These are phyloP conservation scores for Areca catechu DNA, from an alignment of 176 grass and related monocot genomes.

Conservation along the genomic window DNA sequence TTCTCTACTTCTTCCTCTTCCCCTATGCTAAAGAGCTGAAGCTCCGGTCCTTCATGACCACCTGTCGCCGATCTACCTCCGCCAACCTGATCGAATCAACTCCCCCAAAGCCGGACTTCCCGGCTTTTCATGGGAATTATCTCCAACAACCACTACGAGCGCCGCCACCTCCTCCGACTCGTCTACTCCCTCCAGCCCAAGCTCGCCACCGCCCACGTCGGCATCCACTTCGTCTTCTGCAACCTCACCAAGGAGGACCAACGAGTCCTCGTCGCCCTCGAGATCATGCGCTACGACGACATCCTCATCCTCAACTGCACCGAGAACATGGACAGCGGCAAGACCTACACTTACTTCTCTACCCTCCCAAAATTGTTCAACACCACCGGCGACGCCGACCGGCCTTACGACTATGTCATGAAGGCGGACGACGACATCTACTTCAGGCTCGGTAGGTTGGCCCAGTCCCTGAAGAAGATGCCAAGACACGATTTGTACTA, in stretches of 20 bases:
- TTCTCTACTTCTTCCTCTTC: constrained; percentile 1
- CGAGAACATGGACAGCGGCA: constrained; percentile 79
- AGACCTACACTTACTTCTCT: constrained; percentile 66
- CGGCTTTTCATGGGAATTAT: constrained; percentile 18
- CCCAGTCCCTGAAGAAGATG: constrained; percentile 22
- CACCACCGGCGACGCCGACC: no score
- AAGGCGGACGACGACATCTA: constrained; percentile 84
- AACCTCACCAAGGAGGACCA: constrained; percentile 55
- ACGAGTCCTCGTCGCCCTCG: constrained; percentile 40
- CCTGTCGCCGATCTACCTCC: background rate
- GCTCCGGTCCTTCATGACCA: background rate
- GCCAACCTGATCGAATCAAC: background rate
- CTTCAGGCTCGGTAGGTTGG: constrained; percentile 37
- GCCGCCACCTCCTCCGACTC: constrained; percentile 52
- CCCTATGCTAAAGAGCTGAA: background rate
- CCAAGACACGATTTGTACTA: constrained; percentile 49
- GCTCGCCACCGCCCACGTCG: constrained; percentile 17
- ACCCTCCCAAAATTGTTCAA: constrained; percentile 14
- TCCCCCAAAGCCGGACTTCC: constrained; percentile 9
- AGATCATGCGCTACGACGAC: constrained; percentile 42
- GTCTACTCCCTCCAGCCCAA: constrained; percentile 48
- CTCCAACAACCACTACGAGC: constrained; percentile 38
- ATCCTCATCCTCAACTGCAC: constrained; percentile 55
- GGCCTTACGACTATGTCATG: constrained; percentile 63
- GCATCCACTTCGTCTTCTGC: constrained; percentile 72